These are phyloP conservation scores for Globisporangium okanoganense DNA, from an alignment of 352 stramenopile genomes.

Conservation along the genomic window DNA sequence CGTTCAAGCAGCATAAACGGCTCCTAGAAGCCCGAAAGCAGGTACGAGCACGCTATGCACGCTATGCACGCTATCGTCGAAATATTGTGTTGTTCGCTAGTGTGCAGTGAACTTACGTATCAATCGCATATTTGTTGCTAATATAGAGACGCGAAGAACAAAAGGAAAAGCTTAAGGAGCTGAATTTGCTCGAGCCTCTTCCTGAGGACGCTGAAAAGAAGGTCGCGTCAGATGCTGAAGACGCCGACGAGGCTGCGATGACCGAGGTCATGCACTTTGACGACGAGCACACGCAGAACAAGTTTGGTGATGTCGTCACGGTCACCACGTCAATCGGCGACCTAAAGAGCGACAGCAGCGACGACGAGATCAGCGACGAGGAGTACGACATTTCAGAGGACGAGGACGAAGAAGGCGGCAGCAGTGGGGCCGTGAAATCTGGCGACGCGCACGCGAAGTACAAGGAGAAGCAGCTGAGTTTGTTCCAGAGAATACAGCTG, in stretches of 20 bases:
- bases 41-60: constrained; percentile 13
- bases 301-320: constrained; percentile 85
- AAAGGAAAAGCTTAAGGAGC: constrained; percentile 54
- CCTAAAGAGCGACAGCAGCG: constrained; percentile 71
- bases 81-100: too few species aligned
- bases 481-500: constrained; percentile 88
- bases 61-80: too few species aligned
- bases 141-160: constrained; percentile 65
- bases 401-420: constrained; percentile 26
- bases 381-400: constrained; percentile 51
- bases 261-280: constrained; percentile 76
- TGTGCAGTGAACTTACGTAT: too few species aligned
- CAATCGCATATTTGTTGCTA: not conserved
- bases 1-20: constrained; percentile 85
- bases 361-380: constrained; percentile 61
- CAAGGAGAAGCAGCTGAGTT: constrained; percentile 65
- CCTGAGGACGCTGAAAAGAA: constrained; percentile 32
- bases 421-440: constrained; percentile 9
- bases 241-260: constrained; percentile 27
- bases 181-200: constrained; percentile 45
- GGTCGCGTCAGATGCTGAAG: constrained; percentile 21
- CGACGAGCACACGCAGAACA: constrained; percentile 78
- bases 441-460: constrained; percentile 21
- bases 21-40: constrained; percentile 80
- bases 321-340: constrained; percentile 81